These are phyloP conservation scores for Bonnemaisonia californica DNA, from an alignment of 31 red algal genomes.

Conservation along the genomic window DNA sequence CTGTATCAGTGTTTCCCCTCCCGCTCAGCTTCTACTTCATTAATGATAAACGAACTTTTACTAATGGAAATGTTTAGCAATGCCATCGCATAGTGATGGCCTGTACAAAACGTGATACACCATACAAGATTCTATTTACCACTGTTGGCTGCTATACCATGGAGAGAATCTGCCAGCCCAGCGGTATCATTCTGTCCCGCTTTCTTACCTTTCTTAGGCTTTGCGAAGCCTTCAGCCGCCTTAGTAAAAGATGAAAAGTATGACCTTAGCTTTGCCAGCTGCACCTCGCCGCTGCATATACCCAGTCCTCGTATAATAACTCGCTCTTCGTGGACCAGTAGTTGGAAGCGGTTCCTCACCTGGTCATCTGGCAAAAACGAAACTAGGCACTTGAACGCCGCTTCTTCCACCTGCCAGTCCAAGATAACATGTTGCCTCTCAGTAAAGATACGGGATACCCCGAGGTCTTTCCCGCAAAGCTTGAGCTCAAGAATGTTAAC, in stretches of 20 bases:
- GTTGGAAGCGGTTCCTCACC: conserved; percentile 40
- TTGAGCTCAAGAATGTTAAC: conserved; percentile 59
- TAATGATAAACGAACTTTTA: no score
- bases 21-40: no score
- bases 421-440: conserved; percentile 85
- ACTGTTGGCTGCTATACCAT: not conserved
- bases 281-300: conserved; percentile 80
- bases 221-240: conserved; percentile 30
- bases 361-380: conserved; percentile 58
- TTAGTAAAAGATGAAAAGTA: conserved; percentile 40
- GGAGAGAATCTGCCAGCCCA: not conserved
- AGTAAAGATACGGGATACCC: conserved; percentile 52
- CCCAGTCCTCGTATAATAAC: conserved; percentile 69
- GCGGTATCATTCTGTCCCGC: no score
- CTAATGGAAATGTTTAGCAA: no score
- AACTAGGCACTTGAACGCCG: conserved; percentile 42
- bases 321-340: conserved; percentile 52
- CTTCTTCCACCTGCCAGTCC: conserved; percentile 72
- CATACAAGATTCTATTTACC: no score
- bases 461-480: conserved; percentile 57
- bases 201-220: not conserved
- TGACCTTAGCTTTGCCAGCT: conserved; percentile 55
- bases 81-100: no score
- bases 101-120: no score
- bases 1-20: no score